These are phyloP conservation scores for Thalassiosira hispida DNA, from an alignment of 352 stramenopile species.

Conservation along the genomic window DNA sequence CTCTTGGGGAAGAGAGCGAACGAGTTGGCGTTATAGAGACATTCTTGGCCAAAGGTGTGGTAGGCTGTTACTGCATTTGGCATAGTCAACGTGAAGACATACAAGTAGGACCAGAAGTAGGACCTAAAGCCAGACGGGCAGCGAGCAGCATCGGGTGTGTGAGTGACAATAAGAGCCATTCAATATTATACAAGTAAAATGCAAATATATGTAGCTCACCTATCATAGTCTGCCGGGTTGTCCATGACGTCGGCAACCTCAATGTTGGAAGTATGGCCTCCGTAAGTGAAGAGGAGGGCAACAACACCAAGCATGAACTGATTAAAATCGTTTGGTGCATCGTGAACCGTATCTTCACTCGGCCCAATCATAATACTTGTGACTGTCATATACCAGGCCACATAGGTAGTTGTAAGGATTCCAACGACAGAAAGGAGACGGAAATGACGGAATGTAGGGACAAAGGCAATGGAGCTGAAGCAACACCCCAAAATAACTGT, in stretches of 20 bases:
- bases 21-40: constrained; percentile 23
- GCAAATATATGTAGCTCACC: no score
- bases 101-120: constrained; percentile 41
- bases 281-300: constrained; percentile 29
- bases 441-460: constrained; percentile 44
- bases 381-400: constrained; percentile 39
- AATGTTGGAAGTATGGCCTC: constrained; percentile 41
- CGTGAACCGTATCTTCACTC: constrained; percentile 16
- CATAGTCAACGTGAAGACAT: constrained; percentile 44
- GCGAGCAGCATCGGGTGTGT: no score
- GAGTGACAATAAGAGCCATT: no score
- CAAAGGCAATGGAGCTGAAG: constrained; percentile 33
- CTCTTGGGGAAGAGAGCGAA: constrained; percentile 28
- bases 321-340: neutral
- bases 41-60: constrained; percentile 30
- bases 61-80: constrained; percentile 35
- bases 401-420: constrained; percentile 37
- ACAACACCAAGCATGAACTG: constrained; percentile 31
- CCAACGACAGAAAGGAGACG: constrained; percentile 25
- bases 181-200: no score
- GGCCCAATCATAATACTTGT: neutral
- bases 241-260: constrained; percentile 49
- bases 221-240: constrained; percentile 32
- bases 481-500: constrained; percentile 7
- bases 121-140: neutral